These are phyloP conservation scores for Handroanthus guayacan DNA, from an alignment of 257 asterid species.

Conservation along the genomic window DNA sequence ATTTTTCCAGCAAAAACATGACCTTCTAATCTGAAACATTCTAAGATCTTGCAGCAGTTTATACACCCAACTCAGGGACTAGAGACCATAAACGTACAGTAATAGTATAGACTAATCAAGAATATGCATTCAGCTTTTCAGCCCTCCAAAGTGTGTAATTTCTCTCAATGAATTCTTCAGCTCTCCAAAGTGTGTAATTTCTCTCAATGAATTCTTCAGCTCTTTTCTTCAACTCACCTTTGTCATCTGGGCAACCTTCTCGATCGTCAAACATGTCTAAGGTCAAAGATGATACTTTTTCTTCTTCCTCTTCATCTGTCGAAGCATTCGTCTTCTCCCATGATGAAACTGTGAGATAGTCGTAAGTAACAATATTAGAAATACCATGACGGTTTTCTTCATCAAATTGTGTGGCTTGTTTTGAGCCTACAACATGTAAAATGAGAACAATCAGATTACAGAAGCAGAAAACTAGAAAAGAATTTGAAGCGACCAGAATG, in stretches of 20 bases:
- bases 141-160: too few relatives aligned
- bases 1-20: background rate
- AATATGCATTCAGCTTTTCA: slow-evolving; percentile 31
- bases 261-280: slow-evolving; percentile 30
- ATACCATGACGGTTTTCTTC: slow-evolving; percentile 19
- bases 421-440: slow-evolving; percentile 54
- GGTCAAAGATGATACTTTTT: slow-evolving; percentile 33
- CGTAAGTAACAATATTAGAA: too few relatives aligned
- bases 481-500: slow-evolving; percentile 59
- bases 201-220: slow-evolving; percentile 62
- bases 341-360: background rate
- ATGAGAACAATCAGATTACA: slow-evolving; percentile 72
- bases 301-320: slow-evolving; percentile 17
- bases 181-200: slow-evolving; percentile 58
- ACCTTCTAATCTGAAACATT: background rate
- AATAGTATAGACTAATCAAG: background rate
- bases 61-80: background rate
- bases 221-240: slow-evolving; percentile 57
- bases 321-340: slow-evolving; percentile 11
- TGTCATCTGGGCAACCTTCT: slow-evolving; percentile 13
- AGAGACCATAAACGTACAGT: background rate
- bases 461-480: slow-evolving; percentile 66
- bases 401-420: slow-evolving; percentile 20
- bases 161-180: slow-evolving; percentile 37
- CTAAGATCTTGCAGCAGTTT: background rate